These are phyloP conservation scores for Aspergillus incahuasiensis DNA, from an alignment of 495 filamentous ascomycete species.

Conservation along the genomic window DNA sequence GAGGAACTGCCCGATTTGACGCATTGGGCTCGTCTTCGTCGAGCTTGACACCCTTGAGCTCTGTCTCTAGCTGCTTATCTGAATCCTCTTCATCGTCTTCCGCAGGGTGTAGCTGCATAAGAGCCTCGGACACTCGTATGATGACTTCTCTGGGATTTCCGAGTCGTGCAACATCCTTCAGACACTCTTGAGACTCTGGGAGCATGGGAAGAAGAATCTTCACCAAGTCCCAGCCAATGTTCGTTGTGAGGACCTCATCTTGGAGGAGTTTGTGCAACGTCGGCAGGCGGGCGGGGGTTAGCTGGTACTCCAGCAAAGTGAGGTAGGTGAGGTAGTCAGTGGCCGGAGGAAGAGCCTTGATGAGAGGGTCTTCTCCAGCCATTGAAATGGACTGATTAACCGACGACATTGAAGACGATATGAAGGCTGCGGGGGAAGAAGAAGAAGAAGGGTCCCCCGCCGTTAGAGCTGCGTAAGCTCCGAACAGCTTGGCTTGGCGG, in stretches of 20 bases:
- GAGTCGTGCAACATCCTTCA: constrained; percentile 71
- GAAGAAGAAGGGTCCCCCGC: not conserved
- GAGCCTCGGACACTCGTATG: constrained; percentile 74
- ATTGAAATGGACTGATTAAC: constrained; percentile 18
- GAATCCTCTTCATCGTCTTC: constrained; percentile 47
- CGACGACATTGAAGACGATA: constrained; percentile 2
- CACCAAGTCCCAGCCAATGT: constrained; percentile 96
- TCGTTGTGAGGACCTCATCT: constrained; percentile 74
- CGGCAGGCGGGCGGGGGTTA: constrained; percentile 71
- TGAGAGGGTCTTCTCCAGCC: constrained; percentile 37
- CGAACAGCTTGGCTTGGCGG: not conserved
- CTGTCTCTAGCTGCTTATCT: not conserved
- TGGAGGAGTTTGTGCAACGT: constrained; percentile 74
- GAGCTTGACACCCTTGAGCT: constrained; percentile 1
- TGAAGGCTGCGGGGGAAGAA: not conserved
- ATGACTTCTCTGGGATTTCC: constrained; percentile 95
- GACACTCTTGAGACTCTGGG: constrained; percentile 65
- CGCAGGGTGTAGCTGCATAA: constrained; percentile 54
- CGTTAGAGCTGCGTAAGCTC: not conserved
- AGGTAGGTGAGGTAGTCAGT: constrained; percentile 85
- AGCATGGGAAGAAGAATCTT: constrained; percentile 75
- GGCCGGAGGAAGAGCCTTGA: constrained; percentile 58
- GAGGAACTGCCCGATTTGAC: constrained; percentile 18
- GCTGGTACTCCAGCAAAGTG: constrained; percentile 79
- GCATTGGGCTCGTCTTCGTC: constrained; percentile 5